A percentile compares a stretch with the other conserved stretches of the same genome.
These are phyloP conservation scores for Cystofilobasidium macerans DNA, from an alignment of 768 basidiomycete genomes.

Conservation along the genomic window DNA sequence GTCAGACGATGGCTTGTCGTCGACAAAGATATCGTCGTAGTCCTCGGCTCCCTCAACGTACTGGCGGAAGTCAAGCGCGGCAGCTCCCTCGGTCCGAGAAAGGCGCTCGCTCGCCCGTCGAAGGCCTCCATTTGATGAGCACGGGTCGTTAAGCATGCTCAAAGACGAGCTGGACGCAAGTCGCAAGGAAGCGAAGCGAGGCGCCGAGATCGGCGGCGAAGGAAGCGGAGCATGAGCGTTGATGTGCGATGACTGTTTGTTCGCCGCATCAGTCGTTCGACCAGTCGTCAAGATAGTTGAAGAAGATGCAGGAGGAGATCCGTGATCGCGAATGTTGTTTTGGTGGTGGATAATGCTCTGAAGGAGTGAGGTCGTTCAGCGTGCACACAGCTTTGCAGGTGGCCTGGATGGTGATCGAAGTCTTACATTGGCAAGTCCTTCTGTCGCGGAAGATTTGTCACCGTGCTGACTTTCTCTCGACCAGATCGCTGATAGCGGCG, in stretches of 20 bases:
- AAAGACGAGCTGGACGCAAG: constrained; percentile 4
- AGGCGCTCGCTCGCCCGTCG: background rate
- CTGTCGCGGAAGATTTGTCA: too few species aligned
- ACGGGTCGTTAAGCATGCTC: background rate
- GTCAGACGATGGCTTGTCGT: constrained; percentile 23
- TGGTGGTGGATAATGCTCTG: too few species aligned
- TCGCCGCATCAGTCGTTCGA: too few species aligned
- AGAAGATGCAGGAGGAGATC: constrained; percentile 37
- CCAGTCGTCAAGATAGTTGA: too few species aligned
- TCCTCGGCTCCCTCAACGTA: constrained; percentile 75
- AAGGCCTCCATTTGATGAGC: background rate
- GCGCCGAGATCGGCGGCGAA: background rate
- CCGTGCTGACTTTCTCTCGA: background rate
- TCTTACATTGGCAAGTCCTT: too few species aligned
- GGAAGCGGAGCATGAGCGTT: too few species aligned
- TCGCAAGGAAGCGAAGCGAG: constrained; percentile 9
- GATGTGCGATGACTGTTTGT: too few species aligned
- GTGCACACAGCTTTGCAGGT: too few species aligned
- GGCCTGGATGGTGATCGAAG: too few species aligned
- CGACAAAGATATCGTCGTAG: constrained; percentile 82
- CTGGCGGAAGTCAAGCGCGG: constrained; percentile 46
- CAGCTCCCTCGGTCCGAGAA: background rate
- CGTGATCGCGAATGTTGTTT: constrained; percentile 72
- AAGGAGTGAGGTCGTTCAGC: too few species aligned
- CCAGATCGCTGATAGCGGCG: background rate